A percentile compares a stretch with the other conserved stretches of the same genome.
Conservation (phyloP, 2,329 filamentous ascomycete species). For the Cladosporium velox region DNA sequence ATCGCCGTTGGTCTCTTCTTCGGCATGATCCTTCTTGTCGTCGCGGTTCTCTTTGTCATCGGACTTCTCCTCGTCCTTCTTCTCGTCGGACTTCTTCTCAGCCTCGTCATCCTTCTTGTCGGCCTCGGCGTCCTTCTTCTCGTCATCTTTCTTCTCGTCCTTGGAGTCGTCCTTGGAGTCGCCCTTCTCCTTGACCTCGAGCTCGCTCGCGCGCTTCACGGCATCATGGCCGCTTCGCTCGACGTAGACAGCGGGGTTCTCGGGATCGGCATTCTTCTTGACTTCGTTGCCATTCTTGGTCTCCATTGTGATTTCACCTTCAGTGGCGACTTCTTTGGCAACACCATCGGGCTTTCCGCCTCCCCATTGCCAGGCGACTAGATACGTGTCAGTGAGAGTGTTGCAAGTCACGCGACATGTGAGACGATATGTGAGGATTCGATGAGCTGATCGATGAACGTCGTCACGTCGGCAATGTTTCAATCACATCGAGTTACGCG, state of each 20-base stretch:
- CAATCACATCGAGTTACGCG: neutral
- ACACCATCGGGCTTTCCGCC: constrained; percentile 58
- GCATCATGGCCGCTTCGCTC: constrained; percentile 64
- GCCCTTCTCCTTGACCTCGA: constrained; percentile 56
- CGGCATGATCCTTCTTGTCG: constrained; percentile 26
- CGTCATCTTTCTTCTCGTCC: constrained; percentile 22
- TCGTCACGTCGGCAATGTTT: neutral
- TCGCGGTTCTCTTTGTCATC: constrained; percentile 26
- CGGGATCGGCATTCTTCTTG: constrained; percentile 62
- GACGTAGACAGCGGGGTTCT: constrained; percentile 63
- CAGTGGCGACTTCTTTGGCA: constrained; percentile 57
- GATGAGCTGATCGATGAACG: neutral
- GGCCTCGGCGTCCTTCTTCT: constrained; percentile 29
- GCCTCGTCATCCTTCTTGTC: constrained; percentile 27
- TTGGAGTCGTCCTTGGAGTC: constrained; percentile 39
- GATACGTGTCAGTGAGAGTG: constrained; percentile 2
- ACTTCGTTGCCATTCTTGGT: constrained; percentile 65
- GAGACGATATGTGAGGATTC: neutral
- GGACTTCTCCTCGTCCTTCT: constrained; percentile 30
- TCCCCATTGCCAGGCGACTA: constrained; percentile 66
- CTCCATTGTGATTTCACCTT: constrained; percentile 62
- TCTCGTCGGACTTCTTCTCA: constrained; percentile 27
- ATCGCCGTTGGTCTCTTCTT: constrained; percentile 29
- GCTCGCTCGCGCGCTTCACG: constrained; percentile 63
- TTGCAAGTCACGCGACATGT: neutral